These are phyloP conservation scores for Abrus pulchellus DNA, from an alignment of 306 rosid species.

Conservation along the genomic window DNA sequence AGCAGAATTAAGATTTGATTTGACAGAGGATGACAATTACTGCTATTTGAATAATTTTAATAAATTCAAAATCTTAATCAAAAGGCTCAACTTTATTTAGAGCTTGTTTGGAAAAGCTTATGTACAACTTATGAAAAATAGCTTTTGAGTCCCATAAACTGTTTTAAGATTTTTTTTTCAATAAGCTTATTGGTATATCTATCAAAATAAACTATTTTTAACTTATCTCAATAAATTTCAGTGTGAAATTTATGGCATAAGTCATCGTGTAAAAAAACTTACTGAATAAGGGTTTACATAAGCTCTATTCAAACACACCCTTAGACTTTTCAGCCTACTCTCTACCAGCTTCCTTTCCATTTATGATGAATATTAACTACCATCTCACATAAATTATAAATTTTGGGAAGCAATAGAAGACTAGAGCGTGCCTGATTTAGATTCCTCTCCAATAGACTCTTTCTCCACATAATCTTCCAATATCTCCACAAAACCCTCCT, in stretches of 20 bases:
- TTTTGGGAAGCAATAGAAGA: conserved; percentile 23
- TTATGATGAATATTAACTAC: conserved; percentile 5
- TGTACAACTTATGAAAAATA: too few relatives aligned
- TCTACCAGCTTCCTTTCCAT: conserved; percentile 12
- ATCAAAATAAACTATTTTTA: too few relatives aligned
- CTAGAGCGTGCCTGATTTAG: conserved; percentile 63
- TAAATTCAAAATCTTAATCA: not conserved
- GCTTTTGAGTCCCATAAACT: too few relatives aligned
- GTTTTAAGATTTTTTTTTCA: too few relatives aligned
- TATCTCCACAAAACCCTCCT: conserved; percentile 90
- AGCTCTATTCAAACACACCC: too few relatives aligned
- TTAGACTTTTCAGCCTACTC: not conserved
- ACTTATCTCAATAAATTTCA: too few relatives aligned
- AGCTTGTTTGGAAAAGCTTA: too few relatives aligned
- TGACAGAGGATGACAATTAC: not conserved
- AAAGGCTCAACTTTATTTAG: not conserved
- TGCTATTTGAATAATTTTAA: conserved; percentile 12
- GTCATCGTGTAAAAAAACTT: too few relatives aligned
- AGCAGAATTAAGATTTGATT: conserved; percentile 2
- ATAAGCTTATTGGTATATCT: too few relatives aligned
- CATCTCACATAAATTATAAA: conserved; percentile 31
- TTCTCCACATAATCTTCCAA: conserved; percentile 80
- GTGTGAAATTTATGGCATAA: too few relatives aligned
- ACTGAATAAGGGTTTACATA: too few relatives aligned
- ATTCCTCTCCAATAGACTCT: conserved; percentile 47